A percentile compares a stretch with the other conserved stretches of the same genome.
Conservation (phyloP, 805 yeast genomes). For the Myxozyma vanderwaltii region DNA sequence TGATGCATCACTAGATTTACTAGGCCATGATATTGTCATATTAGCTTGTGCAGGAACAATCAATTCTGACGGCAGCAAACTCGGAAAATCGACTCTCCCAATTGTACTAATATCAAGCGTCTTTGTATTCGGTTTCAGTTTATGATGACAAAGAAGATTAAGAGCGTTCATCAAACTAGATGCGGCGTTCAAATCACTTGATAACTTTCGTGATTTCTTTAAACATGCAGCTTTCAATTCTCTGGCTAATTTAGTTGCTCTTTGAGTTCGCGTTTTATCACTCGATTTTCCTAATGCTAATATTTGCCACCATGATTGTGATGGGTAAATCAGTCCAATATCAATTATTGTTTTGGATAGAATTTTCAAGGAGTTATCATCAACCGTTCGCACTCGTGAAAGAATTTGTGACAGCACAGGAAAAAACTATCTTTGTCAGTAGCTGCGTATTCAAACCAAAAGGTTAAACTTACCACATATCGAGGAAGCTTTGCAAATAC, state of each 20-base stretch:
- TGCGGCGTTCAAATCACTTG: constrained; percentile 5
- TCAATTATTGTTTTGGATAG: constrained; percentile 60
- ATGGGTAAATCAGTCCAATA: constrained; percentile 68
- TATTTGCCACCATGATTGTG: constrained; percentile 83
- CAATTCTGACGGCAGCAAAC: constrained; percentile 10
- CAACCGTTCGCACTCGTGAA: constrained; percentile 72
- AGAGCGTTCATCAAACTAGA: constrained; percentile 11
- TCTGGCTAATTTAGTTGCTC: constrained; percentile 43
- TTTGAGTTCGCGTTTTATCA: constrained; percentile 47
- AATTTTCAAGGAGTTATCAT: constrained; percentile 56
- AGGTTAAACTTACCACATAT: constrained; percentile 41
- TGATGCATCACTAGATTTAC: constrained; percentile 49
- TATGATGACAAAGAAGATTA: constrained; percentile 7
- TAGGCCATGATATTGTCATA: constrained; percentile 66
- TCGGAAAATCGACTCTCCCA: not conserved
- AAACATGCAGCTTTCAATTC: constrained; percentile 1
- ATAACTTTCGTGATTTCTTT: not conserved
- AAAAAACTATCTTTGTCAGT: constrained; percentile 63
- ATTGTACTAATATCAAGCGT: constrained; percentile 4
- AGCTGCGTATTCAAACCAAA: not conserved
- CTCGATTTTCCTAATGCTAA: constrained; percentile 68
- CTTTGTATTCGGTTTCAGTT: not conserved
- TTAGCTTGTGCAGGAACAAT: constrained; percentile 43
- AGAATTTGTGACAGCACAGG: constrained; percentile 82
- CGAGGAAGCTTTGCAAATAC: constrained; percentile 53